Evolutionary conservation across 2,329 filamentous ascomycete species (phyloP).

Genomic region (Nectriaceae sp.): DNA sequence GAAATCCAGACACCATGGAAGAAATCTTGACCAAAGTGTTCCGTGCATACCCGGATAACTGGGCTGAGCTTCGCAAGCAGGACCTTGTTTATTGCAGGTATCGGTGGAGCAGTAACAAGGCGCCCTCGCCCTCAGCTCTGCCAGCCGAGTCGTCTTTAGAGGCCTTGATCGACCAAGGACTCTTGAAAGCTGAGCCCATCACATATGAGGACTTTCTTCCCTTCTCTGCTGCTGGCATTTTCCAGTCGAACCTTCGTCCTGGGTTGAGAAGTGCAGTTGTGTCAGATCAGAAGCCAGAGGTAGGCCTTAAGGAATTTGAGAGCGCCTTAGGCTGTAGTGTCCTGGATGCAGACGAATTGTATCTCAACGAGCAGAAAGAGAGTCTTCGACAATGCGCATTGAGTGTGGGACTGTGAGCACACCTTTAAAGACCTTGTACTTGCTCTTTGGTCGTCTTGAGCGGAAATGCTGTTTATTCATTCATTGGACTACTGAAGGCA

Average conservation of each 20-base stretch:
- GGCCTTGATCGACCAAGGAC: conserved; percentile 32
- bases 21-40: conserved; percentile 33
- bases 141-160: conserved; percentile 19
- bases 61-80: conserved; percentile 36
- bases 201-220: no score
- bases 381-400: conserved; percentile 12
- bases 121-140: neutral
- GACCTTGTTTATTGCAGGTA: conserved; percentile 44
- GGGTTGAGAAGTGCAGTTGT: neutral
- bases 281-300: no score
- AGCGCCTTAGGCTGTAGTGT: conserved; percentile 2
- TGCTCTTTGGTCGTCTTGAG: no score
- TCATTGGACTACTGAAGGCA: no score
- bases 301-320: conserved; percentile 6
- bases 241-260: conserved; percentile 43
- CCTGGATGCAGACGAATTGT: conserved; percentile 7
- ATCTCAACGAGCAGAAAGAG: neutral
- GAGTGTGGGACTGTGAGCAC: no score
- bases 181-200: conserved; percentile 47
- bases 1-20: conserved; percentile 11
- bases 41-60: conserved; percentile 42
- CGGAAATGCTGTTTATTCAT: no score
- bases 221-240: conserved; percentile 54
- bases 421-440: no score
- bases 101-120: no score